A percentile compares a stretch with the other conserved stretches of the same genome.
Conservation (phyloP, 1,139 yeast genomes). For the Hemisphaericaspora xylofermentans region DNA sequence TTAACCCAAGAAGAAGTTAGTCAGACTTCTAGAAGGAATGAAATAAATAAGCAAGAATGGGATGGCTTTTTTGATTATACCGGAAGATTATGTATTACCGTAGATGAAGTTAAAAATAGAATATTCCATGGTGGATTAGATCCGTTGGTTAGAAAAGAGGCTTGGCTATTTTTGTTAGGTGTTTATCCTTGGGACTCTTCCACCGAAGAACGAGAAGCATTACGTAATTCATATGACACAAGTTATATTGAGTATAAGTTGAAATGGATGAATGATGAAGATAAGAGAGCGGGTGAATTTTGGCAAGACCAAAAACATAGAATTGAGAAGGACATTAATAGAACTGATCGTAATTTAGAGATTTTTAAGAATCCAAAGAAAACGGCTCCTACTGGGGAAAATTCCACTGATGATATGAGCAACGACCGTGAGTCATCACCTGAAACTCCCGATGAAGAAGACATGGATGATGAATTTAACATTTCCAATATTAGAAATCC, state of each 20-base stretch:
- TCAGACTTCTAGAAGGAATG: constrained; percentile 63
- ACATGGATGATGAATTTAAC: constrained; percentile 48
- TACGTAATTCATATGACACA: constrained; percentile 55
- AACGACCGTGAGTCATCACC: constrained; percentile 34
- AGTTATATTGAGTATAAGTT: constrained; percentile 68
- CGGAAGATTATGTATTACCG: constrained; percentile 74
- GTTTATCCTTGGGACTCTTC: constrained; percentile 91
- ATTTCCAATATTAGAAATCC: constrained; percentile 57
- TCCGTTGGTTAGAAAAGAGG: constrained; percentile 59
- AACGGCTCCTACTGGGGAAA: too few relatives aligned
- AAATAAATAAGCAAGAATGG: constrained; percentile 77
- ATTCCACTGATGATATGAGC: too few relatives aligned
- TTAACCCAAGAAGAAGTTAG: constrained; percentile 60
- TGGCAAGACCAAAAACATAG: constrained; percentile 88
- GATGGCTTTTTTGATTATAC: constrained; percentile 72
- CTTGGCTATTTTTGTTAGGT: constrained; percentile 82
- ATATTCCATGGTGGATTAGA: constrained; percentile 90
- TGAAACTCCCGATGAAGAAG: constrained; percentile 51
- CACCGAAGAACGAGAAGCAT: constrained; percentile 59
- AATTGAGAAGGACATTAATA: constrained; percentile 88
- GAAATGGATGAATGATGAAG: constrained; percentile 63
- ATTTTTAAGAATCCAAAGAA: constrained; percentile 50
- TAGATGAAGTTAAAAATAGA: constrained; percentile 71
- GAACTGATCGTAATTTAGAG: constrained; percentile 81
- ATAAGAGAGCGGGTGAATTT: constrained; percentile 60